A percentile compares a stretch with the other conserved stretches of the same genome.
phyloP scores from a whole-genome alignment of 2,329 filamentous ascomycete genomes.

The Rhinocladiella similis region DNA sequence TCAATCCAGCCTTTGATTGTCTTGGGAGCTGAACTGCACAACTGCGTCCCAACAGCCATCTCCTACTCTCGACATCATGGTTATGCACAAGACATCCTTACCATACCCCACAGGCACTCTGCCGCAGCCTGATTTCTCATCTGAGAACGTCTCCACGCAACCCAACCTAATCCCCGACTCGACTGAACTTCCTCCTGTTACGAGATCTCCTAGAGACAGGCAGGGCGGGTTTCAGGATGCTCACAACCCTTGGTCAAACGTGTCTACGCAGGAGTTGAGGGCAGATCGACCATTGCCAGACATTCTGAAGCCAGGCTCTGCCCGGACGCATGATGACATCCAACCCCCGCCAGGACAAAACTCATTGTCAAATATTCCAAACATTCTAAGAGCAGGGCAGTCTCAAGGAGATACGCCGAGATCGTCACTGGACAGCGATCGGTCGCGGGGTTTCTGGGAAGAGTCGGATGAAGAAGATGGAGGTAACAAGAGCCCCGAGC shows the following conservation, averaged over 20 bases:
- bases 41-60: neutral
- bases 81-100: conserved; percentile 25
- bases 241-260: conserved; percentile 30
- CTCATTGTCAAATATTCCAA: conserved; percentile 16
- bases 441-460: conserved; percentile 31
- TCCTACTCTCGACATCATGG: conserved; percentile 10
- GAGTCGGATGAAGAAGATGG: conserved; percentile 24
- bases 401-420: conserved; percentile 28
- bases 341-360: neutral
- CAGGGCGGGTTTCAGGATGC: conserved; percentile 18
- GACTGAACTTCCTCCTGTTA: conserved; percentile 23
- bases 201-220: conserved; percentile 2
- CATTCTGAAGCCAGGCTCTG: conserved; percentile 18
- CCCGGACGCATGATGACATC: conserved; percentile 1
- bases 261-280: conserved; percentile 7
- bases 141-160: conserved; percentile 1
- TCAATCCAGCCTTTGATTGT: neutral
- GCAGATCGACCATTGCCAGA: conserved; percentile 23
- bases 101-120: conserved; percentile 24
- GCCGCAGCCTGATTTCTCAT: conserved; percentile 13
- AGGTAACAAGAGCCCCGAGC: conserved; percentile 12
- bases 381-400: conserved; percentile 25
- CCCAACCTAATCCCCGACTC: conserved; percentile 19
- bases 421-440: conserved; percentile 30
- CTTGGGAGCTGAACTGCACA: neutral